phyloP scores from a whole-genome alignment of 352 stramenopile genomes.

The Phytophthora sansomeana region DNA sequence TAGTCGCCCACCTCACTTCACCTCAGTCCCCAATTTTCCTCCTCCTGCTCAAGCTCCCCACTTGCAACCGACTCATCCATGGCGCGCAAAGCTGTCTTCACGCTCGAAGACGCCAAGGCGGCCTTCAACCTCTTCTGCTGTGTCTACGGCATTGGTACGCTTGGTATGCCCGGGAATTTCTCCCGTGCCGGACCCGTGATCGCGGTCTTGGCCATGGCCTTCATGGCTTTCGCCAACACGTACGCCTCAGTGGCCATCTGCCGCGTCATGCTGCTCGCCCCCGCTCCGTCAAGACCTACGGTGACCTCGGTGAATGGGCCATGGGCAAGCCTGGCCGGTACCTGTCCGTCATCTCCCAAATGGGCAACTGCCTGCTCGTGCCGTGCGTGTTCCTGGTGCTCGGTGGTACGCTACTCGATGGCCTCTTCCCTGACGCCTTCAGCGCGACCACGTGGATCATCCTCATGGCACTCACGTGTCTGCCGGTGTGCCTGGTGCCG shows the following conservation, averaged over 20 bases:
- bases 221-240: conserved; percentile 63
- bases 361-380: conserved; percentile 52
- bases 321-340: conserved; percentile 55
- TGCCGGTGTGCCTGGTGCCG: conserved; percentile 55
- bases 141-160: conserved; percentile 63
- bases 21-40: conserved; percentile 26
- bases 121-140: conserved; percentile 58
- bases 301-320: conserved; percentile 62
- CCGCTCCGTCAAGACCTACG: conserved; percentile 53
- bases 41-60: conserved; percentile 15
- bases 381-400: conserved; percentile 61
- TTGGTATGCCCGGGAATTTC: conserved; percentile 66
- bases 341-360: conserved; percentile 44
- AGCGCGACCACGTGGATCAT: conserved; percentile 51
- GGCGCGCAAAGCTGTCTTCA: conserved; percentile 43
- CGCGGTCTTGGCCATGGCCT: conserved; percentile 46
- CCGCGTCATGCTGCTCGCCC: conserved; percentile 58
- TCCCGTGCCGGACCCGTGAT: conserved; percentile 49
- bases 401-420: conserved; percentile 45
- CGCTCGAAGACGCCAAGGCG: conserved; percentile 56
- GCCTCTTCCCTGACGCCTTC: conserved; percentile 53
- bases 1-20: conserved; percentile 19
- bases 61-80: conserved; percentile 17
- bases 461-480: conserved; percentile 48
- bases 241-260: conserved; percentile 48